Conservation (phyloP, 1,284 basidiomycete species). For the Amanita bisporigera region DNA sequence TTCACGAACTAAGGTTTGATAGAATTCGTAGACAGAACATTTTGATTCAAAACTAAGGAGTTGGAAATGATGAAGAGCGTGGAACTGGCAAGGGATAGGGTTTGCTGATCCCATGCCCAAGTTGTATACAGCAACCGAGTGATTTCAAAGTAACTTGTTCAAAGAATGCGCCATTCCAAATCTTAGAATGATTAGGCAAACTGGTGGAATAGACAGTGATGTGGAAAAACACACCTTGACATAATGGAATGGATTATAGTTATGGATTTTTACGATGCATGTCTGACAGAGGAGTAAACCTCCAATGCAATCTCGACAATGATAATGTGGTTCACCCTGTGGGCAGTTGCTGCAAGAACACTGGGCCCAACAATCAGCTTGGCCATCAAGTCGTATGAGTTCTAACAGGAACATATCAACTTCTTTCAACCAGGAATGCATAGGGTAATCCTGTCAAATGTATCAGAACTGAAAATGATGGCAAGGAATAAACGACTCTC, state of each 20-base stretch:
- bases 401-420: neutral
- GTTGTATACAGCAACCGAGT: slow-evolving; percentile 30
- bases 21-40: slow-evolving; percentile 30
- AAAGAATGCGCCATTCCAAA: slow-evolving; percentile 27
- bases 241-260: slow-evolving; percentile 15
- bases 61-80: slow-evolving; percentile 32
- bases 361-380: neutral
- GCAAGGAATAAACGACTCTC: neutral
- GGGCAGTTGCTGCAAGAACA: neutral
- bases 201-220: neutral
- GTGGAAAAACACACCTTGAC: slow-evolving; percentile 17
- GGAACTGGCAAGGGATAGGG: slow-evolving; percentile 19
- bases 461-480: neutral
- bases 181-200: slow-evolving; percentile 6
- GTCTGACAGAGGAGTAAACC: slow-evolving; percentile 11
- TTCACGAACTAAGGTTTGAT: slow-evolving; percentile 21
- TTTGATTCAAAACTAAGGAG: slow-evolving; percentile 29
- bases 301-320: slow-evolving; percentile 17
- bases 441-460: neutral
- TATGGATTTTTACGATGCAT: slow-evolving; percentile 17
- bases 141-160: slow-evolving; percentile 11
- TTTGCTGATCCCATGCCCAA: slow-evolving; percentile 25
- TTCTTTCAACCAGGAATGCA: neutral
- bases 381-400: neutral
- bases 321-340: slow-evolving; percentile 2